A percentile compares a stretch with the other conserved stretches of the same genome.
phyloP scores from a whole-genome alignment of 805 yeast genomes.

The Hanseniaspora clermontiae region DNA sequence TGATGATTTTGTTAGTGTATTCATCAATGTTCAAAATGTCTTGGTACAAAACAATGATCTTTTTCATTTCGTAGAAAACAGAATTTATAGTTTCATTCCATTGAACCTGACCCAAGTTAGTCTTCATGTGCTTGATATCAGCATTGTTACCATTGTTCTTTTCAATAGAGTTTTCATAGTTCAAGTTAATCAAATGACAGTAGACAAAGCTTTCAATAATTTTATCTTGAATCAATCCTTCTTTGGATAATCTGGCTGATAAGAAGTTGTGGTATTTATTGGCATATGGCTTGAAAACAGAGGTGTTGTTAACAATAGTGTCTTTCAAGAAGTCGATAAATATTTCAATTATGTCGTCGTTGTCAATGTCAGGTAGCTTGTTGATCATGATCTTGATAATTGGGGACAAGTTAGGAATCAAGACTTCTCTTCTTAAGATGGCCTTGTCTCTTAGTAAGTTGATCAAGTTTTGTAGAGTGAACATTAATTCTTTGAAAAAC shows the following conservation, averaged over 20 bases:
- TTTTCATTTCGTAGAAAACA: conserved; percentile 41
- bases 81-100: conserved; percentile 39
- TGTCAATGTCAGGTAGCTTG: conserved; percentile 30
- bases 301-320: conserved; percentile 54
- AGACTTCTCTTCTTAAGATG: conserved; percentile 65
- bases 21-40: conserved; percentile 50
- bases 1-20: conserved; percentile 33
- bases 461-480: conserved; percentile 25
- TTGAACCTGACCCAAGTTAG: conserved; percentile 27
- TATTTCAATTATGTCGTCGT: conserved; percentile 18
- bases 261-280: conserved; percentile 44
- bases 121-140: conserved; percentile 25
- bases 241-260: conserved; percentile 13
- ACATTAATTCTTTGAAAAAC: conserved; percentile 23
- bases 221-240: conserved; percentile 21
- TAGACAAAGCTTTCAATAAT: conserved; percentile 42
- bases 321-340: conserved; percentile 31
- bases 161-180: conserved; percentile 28
- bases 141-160: conserved; percentile 14
- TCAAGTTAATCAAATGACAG: conserved; percentile 44
- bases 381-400: conserved; percentile 45
- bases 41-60: conserved; percentile 43
- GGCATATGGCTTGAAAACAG: conserved; percentile 61
- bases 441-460: conserved; percentile 61
- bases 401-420: conserved; percentile 60